A percentile compares a stretch with the other conserved stretches of the same genome.
Evolutionary conservation across 2,329 filamentous ascomycete genomes (phyloP).

Genomic region (Aureobasidium melanogenum): DNA sequence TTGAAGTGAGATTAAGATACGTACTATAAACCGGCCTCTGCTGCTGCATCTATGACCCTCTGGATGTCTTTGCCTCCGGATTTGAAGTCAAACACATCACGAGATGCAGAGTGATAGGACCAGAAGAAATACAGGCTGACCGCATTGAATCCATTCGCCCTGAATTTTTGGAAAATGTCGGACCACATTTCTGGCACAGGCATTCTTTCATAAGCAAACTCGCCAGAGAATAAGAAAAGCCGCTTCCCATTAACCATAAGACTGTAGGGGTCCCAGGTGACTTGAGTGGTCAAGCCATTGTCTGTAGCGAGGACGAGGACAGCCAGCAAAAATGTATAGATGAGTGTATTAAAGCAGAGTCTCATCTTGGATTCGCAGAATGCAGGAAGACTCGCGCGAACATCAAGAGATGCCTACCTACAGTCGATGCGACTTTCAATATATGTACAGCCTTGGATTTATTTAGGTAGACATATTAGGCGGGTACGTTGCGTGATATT

Average conservation of each 20-base stretch:
- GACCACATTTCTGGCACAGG: constrained; percentile 43
- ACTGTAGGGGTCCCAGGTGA: constrained; percentile 48
- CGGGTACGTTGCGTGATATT: not conserved
- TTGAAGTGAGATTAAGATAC: not conserved
- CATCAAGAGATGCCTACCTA: not conserved
- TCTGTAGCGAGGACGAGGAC: not conserved
- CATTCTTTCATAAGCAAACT: constrained; percentile 46
- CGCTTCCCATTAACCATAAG: constrained; percentile 43
- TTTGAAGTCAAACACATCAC: constrained; percentile 36
- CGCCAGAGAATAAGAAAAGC: constrained; percentile 45
- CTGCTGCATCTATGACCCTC: constrained; percentile 43
- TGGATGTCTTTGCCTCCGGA: constrained; percentile 46
- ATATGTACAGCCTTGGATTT: not conserved
- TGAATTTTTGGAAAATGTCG: constrained; percentile 45
- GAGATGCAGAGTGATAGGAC: constrained; percentile 20
- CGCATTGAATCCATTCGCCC: constrained; percentile 41
- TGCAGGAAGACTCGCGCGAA: not conserved
- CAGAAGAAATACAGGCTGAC: constrained; percentile 27
- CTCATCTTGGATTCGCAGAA: not conserved
- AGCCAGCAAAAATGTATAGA: not conserved
- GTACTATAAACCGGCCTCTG: constrained; percentile 36
- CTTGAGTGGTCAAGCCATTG: constrained; percentile 29
- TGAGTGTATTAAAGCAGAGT: not conserved
- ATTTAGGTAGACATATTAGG: not conserved
- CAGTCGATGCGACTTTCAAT: not conserved